Percentiles rank a stretch among this genome's conserved stretches.
Evolutionary conservation across 2,329 filamentous ascomycete genomes (phyloP).

Genomic region (Allantophomopsis cytisporea): DNA sequence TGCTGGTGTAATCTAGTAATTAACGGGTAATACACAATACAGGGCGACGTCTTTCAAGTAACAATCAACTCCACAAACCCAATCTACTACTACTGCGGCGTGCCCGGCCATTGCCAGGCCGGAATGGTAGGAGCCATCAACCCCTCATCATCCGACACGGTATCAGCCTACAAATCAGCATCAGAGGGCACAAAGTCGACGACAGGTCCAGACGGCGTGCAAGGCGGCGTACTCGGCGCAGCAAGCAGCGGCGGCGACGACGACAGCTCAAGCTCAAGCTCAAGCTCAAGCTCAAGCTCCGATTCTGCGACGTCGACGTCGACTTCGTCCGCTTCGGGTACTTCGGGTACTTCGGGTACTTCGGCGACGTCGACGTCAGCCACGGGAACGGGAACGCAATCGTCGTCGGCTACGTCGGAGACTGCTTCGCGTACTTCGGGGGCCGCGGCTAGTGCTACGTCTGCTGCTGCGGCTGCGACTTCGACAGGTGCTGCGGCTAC

Average conservation of each 20-base stretch:
- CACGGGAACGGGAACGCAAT: no score
- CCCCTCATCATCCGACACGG: conserved; percentile 6
- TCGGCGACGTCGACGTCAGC: no score
- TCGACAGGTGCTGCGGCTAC: no score
- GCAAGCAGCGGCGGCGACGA: neutral
- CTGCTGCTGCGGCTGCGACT: no score
- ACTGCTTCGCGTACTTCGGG: no score
- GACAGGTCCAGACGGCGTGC: neutral
- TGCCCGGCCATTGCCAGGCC: conserved; percentile 22
- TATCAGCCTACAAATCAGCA: neutral
- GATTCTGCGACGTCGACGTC: neutral
- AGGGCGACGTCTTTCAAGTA: conserved; percentile 6
- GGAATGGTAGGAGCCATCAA: conserved; percentile 31
- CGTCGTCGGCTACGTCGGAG: no score
- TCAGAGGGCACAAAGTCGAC: neutral
- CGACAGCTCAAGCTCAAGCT: neutral
- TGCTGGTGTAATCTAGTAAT: no score
- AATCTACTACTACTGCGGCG: conserved; percentile 28
- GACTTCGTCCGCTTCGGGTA: neutral
- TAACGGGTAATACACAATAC: no score
- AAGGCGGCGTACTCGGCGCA: neutral
- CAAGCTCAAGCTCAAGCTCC: neutral
- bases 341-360: neutral
- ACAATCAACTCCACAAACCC: conserved; percentile 22
- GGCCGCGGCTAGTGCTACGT: no score